A percentile compares a stretch with the other conserved stretches of the same genome.
Evolutionary conservation across 148 eudicot species (phyloP).

Genomic region (Amaranthus cruentus): DNA sequence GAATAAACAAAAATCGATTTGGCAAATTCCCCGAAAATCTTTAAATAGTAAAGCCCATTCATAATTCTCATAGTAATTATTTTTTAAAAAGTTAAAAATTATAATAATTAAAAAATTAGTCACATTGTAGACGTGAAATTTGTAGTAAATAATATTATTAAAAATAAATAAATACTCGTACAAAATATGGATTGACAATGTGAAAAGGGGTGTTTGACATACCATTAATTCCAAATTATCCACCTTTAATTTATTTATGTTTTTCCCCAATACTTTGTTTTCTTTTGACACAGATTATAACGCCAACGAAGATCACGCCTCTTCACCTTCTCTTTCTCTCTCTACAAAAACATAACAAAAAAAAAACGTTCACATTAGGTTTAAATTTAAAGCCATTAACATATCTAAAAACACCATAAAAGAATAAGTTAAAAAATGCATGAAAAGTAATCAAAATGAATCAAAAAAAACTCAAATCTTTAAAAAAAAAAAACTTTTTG

Average conservation of each 20-base stretch:
- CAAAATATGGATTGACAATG: too few relatives aligned
- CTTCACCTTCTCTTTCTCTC: conserved; percentile 20
- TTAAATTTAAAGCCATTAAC: neutral
- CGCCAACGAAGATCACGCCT: conserved; percentile 33
- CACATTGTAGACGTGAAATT: too few relatives aligned
- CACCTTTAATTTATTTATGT: neutral
- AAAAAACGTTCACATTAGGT: conserved; percentile 2
- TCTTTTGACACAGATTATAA: conserved; percentile 21
- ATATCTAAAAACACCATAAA: neutral
- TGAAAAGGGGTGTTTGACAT: too few relatives aligned
- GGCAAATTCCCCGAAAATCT: too few relatives aligned
- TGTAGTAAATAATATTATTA: too few relatives aligned
- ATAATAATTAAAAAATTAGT: too few relatives aligned
- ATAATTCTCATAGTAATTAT: too few relatives aligned
- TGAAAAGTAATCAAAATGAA: neutral
- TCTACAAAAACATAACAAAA: conserved; percentile 11
- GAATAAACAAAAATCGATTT: too few relatives aligned
- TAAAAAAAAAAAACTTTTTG: neutral
- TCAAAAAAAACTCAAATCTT: neutral
- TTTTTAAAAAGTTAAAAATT: too few relatives aligned
- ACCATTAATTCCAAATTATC: too few relatives aligned
- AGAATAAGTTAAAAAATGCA: neutral
- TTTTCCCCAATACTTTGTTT: neutral
- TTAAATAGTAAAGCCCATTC: too few relatives aligned
- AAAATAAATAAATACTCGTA: too few relatives aligned